These are phyloP conservation scores for Talaromyces sp. DNA, from an alignment of 2,329 filamentous ascomycete species.

Conservation along the genomic window DNA sequence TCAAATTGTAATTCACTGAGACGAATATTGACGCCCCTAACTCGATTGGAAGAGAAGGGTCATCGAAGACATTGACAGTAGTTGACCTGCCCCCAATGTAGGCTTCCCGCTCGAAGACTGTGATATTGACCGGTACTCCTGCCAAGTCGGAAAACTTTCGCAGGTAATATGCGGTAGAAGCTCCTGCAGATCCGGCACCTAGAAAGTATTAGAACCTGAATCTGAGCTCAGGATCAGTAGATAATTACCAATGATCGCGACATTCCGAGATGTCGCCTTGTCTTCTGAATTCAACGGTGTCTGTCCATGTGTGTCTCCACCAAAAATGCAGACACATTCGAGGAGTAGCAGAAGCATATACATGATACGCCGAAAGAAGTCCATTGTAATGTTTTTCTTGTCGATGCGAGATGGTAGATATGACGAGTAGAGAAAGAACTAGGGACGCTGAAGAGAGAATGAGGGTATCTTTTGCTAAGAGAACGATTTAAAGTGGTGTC, in stretches of 20 bases:
- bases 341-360: neutral
- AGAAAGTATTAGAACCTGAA: conserved; percentile 6
- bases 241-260: conserved; percentile 35
- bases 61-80: conserved; percentile 72
- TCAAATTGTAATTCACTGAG: conserved; percentile 74
- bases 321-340: conserved; percentile 14
- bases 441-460: neutral
- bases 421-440: neutral
- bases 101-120: conserved; percentile 75
- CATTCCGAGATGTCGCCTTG: conserved; percentile 26
- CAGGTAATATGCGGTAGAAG: conserved; percentile 82
- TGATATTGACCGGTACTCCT: conserved; percentile 68
- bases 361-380: neutral
- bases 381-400: neutral
- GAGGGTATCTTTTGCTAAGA: neutral
- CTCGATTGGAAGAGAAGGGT: conserved; percentile 68
- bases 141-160: conserved; percentile 63
- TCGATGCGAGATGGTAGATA: neutral
- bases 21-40: conserved; percentile 93
- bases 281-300: conserved; percentile 22
- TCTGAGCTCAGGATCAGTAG: neutral
- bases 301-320: conserved; percentile 25
- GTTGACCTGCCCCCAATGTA: conserved; percentile 83
- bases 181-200: conserved; percentile 87
- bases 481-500: neutral